Evolutionary conservation across 2,329 filamentous ascomycete species (phyloP), one percentile per base, ranked within the genome.

Genomic region (Fusarium begoniae): DNA sequence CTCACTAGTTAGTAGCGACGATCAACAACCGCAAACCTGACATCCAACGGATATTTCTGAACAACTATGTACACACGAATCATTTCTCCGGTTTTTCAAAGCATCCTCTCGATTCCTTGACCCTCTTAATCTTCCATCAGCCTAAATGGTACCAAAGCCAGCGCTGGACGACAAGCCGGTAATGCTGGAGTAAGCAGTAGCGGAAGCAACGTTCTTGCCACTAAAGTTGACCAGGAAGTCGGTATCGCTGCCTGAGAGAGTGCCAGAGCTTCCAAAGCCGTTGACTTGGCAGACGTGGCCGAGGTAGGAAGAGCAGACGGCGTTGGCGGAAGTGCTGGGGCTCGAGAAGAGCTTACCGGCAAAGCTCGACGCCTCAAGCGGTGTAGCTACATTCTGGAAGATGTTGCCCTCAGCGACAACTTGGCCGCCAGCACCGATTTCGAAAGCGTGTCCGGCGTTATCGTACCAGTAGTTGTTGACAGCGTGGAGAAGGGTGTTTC

Each of bases 261-360:
- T 78, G 15, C 82, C 83, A 3, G 83, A 84, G 72, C 71, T 79
- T 51, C 83, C 83, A 64, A 84, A 86, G 32, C 82, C 83, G 79
- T 90, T 90, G 57, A 83, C 26, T 79, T 86, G 77, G 80, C 89
- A 90, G 38, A 73, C 78, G 63, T 82, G 87, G 66, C 87, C 87
- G 6, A 90, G 83, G 63, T 80, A 79, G 8, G 81, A 62, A 20
- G 78, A 76, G 83, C 87, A 89, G 44, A 76, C 79, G 14, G 80
- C 73, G 74, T 84, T 85, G 73, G 81, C 79, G 43, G 67, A 75
- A 14, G 81, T 69, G 57, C 66, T 75, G 61, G 78, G 75, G 69
- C 74, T 78, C 28, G 79, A 76, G 73, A 84, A 83, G 32, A 83
- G 73, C 69, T 78, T 61, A 50, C 82, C 82, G 61, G 85, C 82